Percentiles rank a stretch among this genome's conserved stretches.
These are phyloP conservation scores for Madurella fahalii DNA, from an alignment of 2,329 filamentous ascomycete species.

Conservation along the genomic window DNA sequence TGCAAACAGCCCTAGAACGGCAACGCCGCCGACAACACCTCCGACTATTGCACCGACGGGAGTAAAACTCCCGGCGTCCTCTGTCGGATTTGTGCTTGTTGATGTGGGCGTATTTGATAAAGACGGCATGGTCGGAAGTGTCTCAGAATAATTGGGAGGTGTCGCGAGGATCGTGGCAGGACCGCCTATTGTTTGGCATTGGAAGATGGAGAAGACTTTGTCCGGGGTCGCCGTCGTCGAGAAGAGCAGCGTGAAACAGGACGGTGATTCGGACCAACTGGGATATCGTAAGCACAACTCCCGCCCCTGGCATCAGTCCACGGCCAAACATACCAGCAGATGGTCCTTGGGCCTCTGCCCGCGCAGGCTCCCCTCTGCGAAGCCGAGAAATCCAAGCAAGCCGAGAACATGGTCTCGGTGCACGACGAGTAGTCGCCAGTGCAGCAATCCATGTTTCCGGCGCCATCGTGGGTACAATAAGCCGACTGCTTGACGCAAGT, in stretches of 20 bases:
- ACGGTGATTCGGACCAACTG: background rate
- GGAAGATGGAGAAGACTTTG: conserved; percentile 13
- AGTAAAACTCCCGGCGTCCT: no score
- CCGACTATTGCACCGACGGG: background rate
- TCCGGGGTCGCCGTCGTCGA: conserved; percentile 12
- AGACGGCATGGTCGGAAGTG: no score
- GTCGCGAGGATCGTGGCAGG: no score
- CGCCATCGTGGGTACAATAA: conserved; percentile 15
- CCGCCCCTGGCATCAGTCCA: no score
- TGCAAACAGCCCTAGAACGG: background rate
- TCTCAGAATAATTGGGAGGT: no score
- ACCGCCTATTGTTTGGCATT: background rate
- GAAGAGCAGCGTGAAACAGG: conserved; percentile 12
- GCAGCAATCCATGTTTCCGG: conserved; percentile 14
- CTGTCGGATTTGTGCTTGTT: no score
- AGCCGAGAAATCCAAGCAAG: conserved; percentile 10
- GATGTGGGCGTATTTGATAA: no score
- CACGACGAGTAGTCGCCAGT: conserved; percentile 10
- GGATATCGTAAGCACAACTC: no score
- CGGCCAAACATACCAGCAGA: no score
- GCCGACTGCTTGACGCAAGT: no score
- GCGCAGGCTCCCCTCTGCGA: no score
- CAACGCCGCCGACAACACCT: background rate
- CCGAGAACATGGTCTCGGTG: conserved; percentile 13
- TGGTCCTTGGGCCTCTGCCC: no score